Conservation (phyloP, 345 rosid genomes). For the Citrus hindsii region DNA sequence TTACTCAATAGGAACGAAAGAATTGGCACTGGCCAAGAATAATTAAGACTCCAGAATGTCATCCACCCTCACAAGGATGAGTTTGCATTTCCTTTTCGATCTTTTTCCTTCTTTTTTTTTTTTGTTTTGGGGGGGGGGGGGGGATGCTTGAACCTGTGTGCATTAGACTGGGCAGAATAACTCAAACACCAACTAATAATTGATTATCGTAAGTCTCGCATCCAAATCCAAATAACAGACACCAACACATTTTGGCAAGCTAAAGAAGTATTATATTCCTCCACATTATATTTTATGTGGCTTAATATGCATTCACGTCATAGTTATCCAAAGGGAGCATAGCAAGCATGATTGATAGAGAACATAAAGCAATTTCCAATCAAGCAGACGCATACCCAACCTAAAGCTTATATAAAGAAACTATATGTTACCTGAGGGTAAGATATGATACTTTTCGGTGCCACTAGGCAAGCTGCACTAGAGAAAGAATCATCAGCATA, state of each 20-base stretch:
- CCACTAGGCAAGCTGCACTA: constrained; percentile 82
- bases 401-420: constrained; percentile 6
- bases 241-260: neutral
- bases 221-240: neutral
- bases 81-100: neutral
- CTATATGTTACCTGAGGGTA: constrained; percentile 73
- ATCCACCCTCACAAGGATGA: neutral
- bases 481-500: constrained; percentile 83
- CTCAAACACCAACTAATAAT: neutral
- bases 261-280: neutral
- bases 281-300: neutral
- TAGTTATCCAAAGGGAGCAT: neutral
- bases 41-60: neutral
- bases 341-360: neutral
- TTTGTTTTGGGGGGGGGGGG: no score
- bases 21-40: neutral
- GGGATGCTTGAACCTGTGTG: neutral
- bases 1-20: neutral
- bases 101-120: no score
- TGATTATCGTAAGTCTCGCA: neutral
- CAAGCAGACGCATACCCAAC: neutral
- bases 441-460: constrained; percentile 76
- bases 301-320: neutral
- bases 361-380: neutral
- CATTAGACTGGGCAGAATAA: neutral